These are phyloP conservation scores for Durio zibethinus DNA, from an alignment of 345 rosid genomes.

Conservation along the genomic window DNA sequence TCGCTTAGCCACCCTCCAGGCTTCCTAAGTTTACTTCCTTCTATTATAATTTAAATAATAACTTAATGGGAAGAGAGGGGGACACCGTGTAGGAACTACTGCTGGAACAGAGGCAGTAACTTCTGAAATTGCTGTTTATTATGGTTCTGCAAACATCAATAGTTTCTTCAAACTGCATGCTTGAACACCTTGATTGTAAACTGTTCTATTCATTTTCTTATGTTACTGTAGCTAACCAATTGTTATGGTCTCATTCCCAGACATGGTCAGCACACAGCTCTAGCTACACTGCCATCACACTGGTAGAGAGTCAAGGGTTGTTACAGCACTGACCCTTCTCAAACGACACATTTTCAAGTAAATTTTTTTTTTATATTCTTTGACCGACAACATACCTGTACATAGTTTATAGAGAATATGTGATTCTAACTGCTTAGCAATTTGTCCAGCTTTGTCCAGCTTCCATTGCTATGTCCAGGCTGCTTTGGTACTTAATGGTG, in stretches of 20 bases:
- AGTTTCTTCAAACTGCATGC: background rate
- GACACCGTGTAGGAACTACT: too few species aligned
- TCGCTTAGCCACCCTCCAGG: too few species aligned
- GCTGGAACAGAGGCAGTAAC: too few species aligned
- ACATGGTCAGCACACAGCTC: conserved; percentile 86
- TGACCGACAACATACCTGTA: background rate
- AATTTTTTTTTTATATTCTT: conserved; percentile 12
- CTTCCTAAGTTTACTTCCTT: too few species aligned
- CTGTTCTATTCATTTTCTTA: background rate
- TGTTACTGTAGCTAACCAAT: conserved; percentile 1
- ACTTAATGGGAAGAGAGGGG: too few species aligned
- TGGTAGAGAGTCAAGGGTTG: conserved; percentile 75
- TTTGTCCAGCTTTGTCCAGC: conserved; percentile 50
- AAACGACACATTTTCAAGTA: conserved; percentile 78
- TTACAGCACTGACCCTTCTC: conserved; percentile 79
- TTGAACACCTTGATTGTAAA: background rate
- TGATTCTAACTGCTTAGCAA: conserved; percentile 21
- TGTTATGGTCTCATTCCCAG: conserved; percentile 26
- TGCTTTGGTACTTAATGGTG: conserved; percentile 90
- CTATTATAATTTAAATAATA: too few species aligned
- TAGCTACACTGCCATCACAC: conserved; percentile 76
- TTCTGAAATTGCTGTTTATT: conserved; percentile 97
- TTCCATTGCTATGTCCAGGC: conserved; percentile 76
- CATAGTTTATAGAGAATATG: background rate
- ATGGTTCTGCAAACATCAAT: too few species aligned